These are phyloP conservation scores for Penicillium angulare DNA, from an alignment of 495 filamentous ascomycete species.

Conservation along the genomic window DNA sequence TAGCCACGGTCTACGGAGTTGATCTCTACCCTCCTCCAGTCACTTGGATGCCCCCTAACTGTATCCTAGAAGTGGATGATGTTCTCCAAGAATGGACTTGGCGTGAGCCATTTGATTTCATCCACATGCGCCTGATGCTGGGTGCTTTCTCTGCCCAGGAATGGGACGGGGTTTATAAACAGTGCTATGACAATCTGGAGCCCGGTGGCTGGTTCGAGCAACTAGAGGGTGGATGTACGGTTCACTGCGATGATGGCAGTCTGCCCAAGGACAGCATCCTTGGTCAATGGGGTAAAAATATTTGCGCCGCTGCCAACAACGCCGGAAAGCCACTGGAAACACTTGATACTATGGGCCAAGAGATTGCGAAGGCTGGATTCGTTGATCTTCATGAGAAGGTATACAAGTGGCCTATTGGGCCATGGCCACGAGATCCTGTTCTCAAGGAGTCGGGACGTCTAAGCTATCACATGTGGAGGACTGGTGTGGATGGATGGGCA, in stretches of 20 bases:
- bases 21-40: slow-evolving; percentile 7
- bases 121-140: slow-evolving; percentile 12
- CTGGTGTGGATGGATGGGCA: slow-evolving; percentile 3
- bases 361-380: not conserved
- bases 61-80: slow-evolving; percentile 4
- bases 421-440: not conserved
- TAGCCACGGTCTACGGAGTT: slow-evolving; percentile 1
- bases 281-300: not conserved
- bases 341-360: not conserved
- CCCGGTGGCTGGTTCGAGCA: slow-evolving; percentile 54
- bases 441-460: slow-evolving; percentile 1
- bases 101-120: slow-evolving; percentile 6
- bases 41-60: slow-evolving; percentile 5
- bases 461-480: not conserved
- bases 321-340: not conserved
- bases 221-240: slow-evolving; percentile 40
- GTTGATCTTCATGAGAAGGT: slow-evolving; percentile 6
- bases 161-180: slow-evolving; percentile 3
- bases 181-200: slow-evolving; percentile 6
- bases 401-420: slow-evolving; percentile 4
- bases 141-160: not conserved
- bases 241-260: slow-evolving; percentile 38
- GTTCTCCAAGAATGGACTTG: slow-evolving; percentile 6
- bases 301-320: not conserved
- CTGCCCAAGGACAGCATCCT: not conserved